Conservation (phyloP, 768 basidiomycete species). For the Mycena kentingensis region DNA sequence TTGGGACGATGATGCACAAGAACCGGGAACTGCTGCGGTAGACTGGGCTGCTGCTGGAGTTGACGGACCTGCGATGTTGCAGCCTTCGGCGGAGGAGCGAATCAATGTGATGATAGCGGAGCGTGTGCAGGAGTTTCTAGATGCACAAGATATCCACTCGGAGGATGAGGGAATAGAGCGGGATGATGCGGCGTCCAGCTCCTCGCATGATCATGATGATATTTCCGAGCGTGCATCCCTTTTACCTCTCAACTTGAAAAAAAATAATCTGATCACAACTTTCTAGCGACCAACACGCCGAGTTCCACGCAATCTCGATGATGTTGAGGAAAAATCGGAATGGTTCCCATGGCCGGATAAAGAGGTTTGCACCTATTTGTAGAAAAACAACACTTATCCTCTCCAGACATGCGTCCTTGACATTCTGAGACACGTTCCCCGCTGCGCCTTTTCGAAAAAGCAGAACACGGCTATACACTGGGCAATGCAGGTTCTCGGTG, state of each 20-base stretch:
- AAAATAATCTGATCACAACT: neutral
- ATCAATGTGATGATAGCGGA: neutral
- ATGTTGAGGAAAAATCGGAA: neutral
- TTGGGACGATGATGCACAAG: neutral
- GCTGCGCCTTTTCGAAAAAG: conserved; percentile 4
- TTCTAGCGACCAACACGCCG: neutral
- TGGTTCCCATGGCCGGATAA: neutral
- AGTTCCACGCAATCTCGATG: neutral
- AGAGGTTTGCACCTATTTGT: neutral
- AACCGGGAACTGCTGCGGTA: neutral
- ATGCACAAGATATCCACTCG: neutral
- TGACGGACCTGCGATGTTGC: neutral
- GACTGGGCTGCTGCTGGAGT: neutral
- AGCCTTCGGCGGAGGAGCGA: neutral
- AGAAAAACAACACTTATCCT: neutral
- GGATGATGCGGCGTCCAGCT: neutral
- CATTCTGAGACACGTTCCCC: conserved; percentile 6
- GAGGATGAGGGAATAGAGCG: conserved; percentile 24
- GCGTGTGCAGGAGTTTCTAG: neutral
- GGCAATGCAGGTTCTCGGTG: neutral
- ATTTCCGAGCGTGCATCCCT: neutral
- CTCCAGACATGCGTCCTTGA: conserved; percentile 4
- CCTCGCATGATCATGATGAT: neutral
- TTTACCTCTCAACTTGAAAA: neutral
- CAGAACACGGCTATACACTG: neutral